These are phyloP conservation scores for Cladosporium sp. DNA, from an alignment of 2,329 filamentous ascomycete species.

Conservation along the genomic window DNA sequence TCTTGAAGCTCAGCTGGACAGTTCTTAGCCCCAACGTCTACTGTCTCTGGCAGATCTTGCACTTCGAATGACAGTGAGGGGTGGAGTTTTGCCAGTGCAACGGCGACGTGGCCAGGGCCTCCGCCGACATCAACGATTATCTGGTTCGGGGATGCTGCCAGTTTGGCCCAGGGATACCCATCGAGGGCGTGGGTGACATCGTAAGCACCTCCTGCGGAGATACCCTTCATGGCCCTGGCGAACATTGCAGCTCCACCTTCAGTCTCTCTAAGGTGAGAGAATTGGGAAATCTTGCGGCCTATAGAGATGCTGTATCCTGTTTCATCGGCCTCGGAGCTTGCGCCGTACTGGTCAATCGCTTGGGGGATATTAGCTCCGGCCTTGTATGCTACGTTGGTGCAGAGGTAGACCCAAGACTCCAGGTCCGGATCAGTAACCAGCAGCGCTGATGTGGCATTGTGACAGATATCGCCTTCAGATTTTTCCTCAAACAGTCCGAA, in stretches of 20 bases:
- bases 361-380: conserved; percentile 28
- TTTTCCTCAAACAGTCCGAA: conserved; percentile 24
- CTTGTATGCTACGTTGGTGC: conserved; percentile 28
- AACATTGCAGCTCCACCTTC: conserved; percentile 30
- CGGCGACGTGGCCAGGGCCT: conserved; percentile 29
- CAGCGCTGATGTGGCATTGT: conserved; percentile 26
- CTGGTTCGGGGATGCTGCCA: conserved; percentile 12
- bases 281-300: conserved; percentile 28
- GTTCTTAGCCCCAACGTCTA: conserved; percentile 28
- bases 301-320: conserved; percentile 27
- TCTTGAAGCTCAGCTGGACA: conserved; percentile 25
- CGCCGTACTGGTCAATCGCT: conserved; percentile 28
- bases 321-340: conserved; percentile 28
- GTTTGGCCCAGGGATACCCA: conserved; percentile 29
- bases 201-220: conserved; percentile 28
- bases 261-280: conserved; percentile 24
- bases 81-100: conserved; percentile 28
- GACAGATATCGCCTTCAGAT: conserved; percentile 24
- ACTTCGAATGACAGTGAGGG: conserved; percentile 28
- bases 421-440: conserved; percentile 31
- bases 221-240: conserved; percentile 30
- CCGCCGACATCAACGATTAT: conserved; percentile 30
- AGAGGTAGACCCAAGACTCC: conserved; percentile 29
- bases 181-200: conserved; percentile 28
- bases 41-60: conserved; percentile 30